These are phyloP conservation scores for Omphalotus olearius DNA, from an alignment of 1,284 basidiomycete species.

Conservation along the genomic window DNA sequence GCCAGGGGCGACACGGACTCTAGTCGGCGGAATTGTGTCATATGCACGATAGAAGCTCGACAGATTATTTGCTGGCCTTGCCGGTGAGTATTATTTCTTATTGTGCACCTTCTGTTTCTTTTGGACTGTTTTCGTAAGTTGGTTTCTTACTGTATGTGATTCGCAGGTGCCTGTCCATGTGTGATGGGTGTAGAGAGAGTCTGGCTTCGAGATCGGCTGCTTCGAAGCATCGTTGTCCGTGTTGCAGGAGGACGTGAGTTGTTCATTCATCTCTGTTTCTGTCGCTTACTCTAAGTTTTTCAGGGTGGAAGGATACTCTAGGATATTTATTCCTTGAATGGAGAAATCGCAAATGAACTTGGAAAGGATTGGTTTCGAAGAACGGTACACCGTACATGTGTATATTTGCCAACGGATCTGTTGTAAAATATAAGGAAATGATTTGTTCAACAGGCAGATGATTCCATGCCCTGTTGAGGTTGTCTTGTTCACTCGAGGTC, in stretches of 20 bases:
- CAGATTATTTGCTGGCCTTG: slow-evolving; percentile 80
- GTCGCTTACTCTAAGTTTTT: neutral
- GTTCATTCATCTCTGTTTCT: neutral
- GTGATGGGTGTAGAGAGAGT: slow-evolving; percentile 68
- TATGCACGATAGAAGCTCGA: slow-evolving; percentile 66
- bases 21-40: slow-evolving; percentile 52
- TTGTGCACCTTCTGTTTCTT: slow-evolving; percentile 4
- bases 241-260: slow-evolving; percentile 63
- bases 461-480: too few species aligned
- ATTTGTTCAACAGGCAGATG: too few species aligned
- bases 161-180: slow-evolving; percentile 63
- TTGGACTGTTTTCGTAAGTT: neutral
- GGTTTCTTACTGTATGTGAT: neutral
- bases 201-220: slow-evolving; percentile 58
- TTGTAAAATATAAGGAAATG: too few species aligned
- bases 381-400: too few species aligned
- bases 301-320: slow-evolving; percentile 72
- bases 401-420: too few species aligned
- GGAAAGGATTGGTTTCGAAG: too few species aligned
- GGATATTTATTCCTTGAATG: slow-evolving; percentile 57
- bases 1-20: slow-evolving; percentile 23
- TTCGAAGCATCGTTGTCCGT: slow-evolving; percentile 69
- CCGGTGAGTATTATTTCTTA: slow-evolving; percentile 41
- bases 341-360: neutral
- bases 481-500: too few species aligned